Evolutionary conservation across 345 rosid species (phyloP).

Genomic region (Aquilaria sinensis): DNA sequence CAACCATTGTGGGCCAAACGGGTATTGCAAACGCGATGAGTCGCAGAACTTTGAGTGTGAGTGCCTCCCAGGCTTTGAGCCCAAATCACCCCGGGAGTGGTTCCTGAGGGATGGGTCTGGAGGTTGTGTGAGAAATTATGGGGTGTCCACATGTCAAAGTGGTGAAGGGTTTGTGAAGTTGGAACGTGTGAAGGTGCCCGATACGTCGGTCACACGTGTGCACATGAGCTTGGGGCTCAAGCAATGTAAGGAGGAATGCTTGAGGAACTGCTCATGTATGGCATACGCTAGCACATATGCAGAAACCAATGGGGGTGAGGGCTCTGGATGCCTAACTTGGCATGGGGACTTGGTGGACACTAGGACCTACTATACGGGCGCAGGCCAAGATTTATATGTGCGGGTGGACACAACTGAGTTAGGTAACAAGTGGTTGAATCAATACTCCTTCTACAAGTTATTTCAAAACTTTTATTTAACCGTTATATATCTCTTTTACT

Average conservation of each 20-base stretch:
- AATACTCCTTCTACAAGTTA: too few relatives aligned
- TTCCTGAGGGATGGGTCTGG: slow-evolving; percentile 34
- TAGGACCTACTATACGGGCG: slow-evolving; percentile 19
- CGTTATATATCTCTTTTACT: too few relatives aligned
- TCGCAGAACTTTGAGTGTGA: slow-evolving; percentile 32
- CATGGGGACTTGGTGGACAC: slow-evolving; percentile 38
- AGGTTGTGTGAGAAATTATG: slow-evolving; percentile 41
- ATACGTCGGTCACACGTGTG: slow-evolving; percentile 29
- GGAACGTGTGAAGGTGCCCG: slow-evolving; percentile 40
- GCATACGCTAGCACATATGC: slow-evolving; percentile 49
- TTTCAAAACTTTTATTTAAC: neutral
- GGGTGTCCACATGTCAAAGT: slow-evolving; percentile 13
- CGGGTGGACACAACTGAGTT: slow-evolving; percentile 39
- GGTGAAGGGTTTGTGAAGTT: slow-evolving; percentile 55
- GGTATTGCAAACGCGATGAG: slow-evolving; percentile 30
- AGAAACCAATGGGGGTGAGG: slow-evolving; percentile 30
- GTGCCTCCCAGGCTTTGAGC: slow-evolving; percentile 67
- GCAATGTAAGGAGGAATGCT: slow-evolving; percentile 33
- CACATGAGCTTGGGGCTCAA: slow-evolving; percentile 35
- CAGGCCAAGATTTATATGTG: slow-evolving; percentile 46
- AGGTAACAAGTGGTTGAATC: slow-evolving; percentile 25
- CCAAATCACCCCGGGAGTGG: slow-evolving; percentile 42
- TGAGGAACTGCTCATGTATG: slow-evolving; percentile 45
- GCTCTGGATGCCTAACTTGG: slow-evolving; percentile 58
- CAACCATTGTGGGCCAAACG: slow-evolving; percentile 45